Evolutionary conservation across 164 flowering plant species (phyloP).

Genomic region (Kingdonia uniflora): DNA sequence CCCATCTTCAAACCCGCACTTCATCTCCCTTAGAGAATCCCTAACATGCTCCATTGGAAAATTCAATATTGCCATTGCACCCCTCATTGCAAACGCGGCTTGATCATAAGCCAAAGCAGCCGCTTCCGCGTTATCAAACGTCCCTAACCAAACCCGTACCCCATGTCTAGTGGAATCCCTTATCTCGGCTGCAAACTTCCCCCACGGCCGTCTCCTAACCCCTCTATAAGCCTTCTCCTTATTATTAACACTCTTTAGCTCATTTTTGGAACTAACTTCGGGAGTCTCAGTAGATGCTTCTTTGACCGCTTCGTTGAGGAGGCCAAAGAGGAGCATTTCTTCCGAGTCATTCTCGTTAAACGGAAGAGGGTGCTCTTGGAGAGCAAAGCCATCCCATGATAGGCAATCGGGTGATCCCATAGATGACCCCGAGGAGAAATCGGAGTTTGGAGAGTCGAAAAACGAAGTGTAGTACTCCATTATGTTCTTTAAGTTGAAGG

Average conservation of each 20-base stretch:
- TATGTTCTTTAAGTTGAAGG: too few relatives aligned
- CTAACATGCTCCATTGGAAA: conserved; percentile 42
- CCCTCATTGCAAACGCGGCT: conserved; percentile 53
- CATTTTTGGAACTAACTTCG: conserved; percentile 16
- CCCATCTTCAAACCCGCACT: conserved; percentile 21
- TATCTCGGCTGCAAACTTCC: conserved; percentile 68
- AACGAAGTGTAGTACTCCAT: conserved; percentile 3
- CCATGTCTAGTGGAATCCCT: conserved; percentile 65
- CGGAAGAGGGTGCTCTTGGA: conserved; percentile 22
- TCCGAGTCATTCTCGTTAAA: conserved; percentile 54
- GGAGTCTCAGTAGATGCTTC: conserved; percentile 6
- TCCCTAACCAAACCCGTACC: conserved; percentile 63
- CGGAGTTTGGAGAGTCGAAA: conserved; percentile 11
- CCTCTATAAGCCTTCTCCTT: conserved; percentile 26
- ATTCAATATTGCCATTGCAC: conserved; percentile 43
- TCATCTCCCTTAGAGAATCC: conserved; percentile 38
- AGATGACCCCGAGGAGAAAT: conserved; percentile 18
- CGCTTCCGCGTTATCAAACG: conserved; percentile 65
- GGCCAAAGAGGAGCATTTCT: conserved; percentile 42
- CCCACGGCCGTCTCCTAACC: conserved; percentile 55
- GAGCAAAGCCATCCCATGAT: conserved; percentile 6
- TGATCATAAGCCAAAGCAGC: conserved; percentile 74
- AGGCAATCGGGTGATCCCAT: conserved; percentile 16
- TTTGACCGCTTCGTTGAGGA: conserved; percentile 21
- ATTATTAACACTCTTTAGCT: not conserved